Percentiles rank a stretch among this genome's conserved stretches.
phyloP scores from a whole-genome alignment of 1,139 yeast species.

The Suhomyces taliae region DNA sequence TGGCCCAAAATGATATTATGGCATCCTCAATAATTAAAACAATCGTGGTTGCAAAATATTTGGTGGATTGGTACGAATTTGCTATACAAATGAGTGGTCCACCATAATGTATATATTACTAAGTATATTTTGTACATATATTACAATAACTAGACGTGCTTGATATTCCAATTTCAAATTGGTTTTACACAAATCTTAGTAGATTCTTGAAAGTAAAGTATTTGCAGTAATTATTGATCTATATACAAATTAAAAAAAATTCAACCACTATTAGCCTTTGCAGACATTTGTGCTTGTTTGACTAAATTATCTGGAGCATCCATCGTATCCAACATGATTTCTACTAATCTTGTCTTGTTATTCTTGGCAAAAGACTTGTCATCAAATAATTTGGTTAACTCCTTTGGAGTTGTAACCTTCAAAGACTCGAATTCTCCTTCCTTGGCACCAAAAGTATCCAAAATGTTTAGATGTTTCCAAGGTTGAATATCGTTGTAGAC shows the following conservation, averaged over 20 bases:
- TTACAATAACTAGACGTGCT: too few relatives aligned
- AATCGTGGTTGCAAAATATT: too few relatives aligned
- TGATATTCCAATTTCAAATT: too few relatives aligned
- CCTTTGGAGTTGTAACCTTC: constrained; percentile 61
- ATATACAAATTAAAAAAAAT: background rate
- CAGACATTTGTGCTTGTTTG: constrained; percentile 77
- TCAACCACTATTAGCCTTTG: constrained; percentile 49
- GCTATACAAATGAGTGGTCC: too few relatives aligned
- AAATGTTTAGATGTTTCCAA: constrained; percentile 70
- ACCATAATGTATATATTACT: too few relatives aligned
- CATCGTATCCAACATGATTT: constrained; percentile 72
- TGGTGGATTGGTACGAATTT: too few relatives aligned
- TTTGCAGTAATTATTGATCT: background rate
- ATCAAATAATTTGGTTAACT: constrained; percentile 57
- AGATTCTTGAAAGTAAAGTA: background rate
- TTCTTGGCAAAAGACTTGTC: constrained; percentile 56
- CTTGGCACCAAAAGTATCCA: constrained; percentile 70
- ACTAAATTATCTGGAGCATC: constrained; percentile 61
- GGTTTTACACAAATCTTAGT: too few relatives aligned
- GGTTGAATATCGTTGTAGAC: constrained; percentile 75
- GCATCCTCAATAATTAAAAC: too few relatives aligned
- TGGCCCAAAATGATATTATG: too few relatives aligned
- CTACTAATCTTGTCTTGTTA: constrained; percentile 69
- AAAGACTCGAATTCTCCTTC: constrained; percentile 47
- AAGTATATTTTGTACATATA: too few relatives aligned